Conservation (phyloP, 331 rosid species). For the Cydonia oblonga region DNA sequence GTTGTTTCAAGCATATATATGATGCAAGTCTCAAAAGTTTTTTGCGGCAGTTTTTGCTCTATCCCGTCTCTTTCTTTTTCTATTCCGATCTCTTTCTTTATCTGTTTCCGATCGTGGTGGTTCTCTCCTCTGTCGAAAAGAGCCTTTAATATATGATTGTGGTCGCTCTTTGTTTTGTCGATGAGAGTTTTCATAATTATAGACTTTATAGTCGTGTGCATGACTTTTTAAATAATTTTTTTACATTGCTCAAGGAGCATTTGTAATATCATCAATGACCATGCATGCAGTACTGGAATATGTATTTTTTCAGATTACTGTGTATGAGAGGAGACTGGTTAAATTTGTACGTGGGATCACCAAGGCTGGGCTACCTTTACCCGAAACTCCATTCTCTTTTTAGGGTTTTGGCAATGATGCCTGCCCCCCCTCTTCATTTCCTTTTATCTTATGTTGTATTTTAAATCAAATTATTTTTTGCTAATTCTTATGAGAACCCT, state of each 20-base stretch:
- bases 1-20: background rate
- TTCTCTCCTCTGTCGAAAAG: background rate
- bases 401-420: constrained; percentile 40
- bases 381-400: constrained; percentile 12
- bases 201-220: background rate
- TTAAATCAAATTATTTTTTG: background rate
- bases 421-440: constrained; percentile 24
- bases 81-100: background rate
- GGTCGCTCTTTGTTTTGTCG: background rate
- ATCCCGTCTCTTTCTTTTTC: background rate
- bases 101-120: background rate
- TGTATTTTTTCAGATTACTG: background rate
- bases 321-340: background rate
- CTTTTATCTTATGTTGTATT: constrained; percentile 20
- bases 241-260: background rate
- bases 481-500: constrained; percentile 7
- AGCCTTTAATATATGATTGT: background rate
- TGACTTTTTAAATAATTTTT: background rate
- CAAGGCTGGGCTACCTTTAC: constrained; percentile 21
- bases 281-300: background rate
- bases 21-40: background rate
- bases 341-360: background rate
- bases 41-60: background rate
- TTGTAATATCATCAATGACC: background rate
- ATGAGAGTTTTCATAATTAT: background rate